Evolutionary conservation across 1,284 basidiomycete species (phyloP), one percentile per base, ranked within the genome.

Genomic region (Ceratobasidium sp.): DNA sequence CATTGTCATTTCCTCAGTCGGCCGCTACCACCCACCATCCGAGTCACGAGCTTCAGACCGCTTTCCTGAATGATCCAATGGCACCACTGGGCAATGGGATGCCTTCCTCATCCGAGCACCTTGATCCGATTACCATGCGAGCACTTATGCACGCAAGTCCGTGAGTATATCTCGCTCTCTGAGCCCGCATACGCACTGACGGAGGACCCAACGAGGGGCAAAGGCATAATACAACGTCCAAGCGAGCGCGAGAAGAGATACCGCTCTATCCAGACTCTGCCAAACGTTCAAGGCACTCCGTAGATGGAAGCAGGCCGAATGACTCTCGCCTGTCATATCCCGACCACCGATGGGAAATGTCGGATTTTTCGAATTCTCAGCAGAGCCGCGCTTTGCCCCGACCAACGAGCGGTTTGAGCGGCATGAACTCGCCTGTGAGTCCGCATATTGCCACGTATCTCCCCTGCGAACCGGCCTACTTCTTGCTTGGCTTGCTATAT

Each of bases 381-480:
- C 67, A 57, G n/a, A 41, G 43, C 55, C 67, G 67, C 30, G 53
- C 55, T 46, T 70, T 70, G 55, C 43, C 67, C 67, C 67, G 67
- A 70, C 67, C 67, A 59, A 57, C 67, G 67, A 70, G 67, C 67
- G 67, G 53, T 34, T 48, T 70, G 53, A 59, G 67, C 67, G 67
- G 67, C 28, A 41, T 70, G 53, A 70, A 70, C 55, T 70, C 67
- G 53, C 67, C 55, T n/a, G 67, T 70, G 55, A 70, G 67, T 70
- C 67, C 67, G 67, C 67, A 70, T 70, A 70, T 59, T 70, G 67
- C 67, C 67, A 70, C 67, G 67, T 70, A 70, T 70, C 67, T 70
- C 48, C 53, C 53, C 36, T 43, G 34, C 39, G 30, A 55, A 50
- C 67, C 67, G 28, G 43, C 28, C 36, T 28, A 57, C 36, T 32